Conservation (phyloP, 257 asterid genomes). For the Salvia rosmarinus region DNA sequence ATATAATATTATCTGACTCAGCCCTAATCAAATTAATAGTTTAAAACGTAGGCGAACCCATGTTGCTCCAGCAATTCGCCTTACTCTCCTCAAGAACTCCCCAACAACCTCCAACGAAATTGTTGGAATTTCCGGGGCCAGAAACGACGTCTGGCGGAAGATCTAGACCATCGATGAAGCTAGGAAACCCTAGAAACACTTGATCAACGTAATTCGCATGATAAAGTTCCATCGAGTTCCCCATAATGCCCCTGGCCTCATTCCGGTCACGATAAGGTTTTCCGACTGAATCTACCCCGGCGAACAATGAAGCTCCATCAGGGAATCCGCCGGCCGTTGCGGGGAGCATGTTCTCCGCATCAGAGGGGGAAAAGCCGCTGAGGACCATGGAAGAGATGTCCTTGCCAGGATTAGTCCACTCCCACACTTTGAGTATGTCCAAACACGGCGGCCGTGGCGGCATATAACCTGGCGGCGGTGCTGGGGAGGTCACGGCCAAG, state of each 20-base stretch:
- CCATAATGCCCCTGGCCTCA: slow-evolving; percentile 15
- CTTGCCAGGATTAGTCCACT: slow-evolving; percentile 37
- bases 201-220: not conserved
- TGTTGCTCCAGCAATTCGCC: slow-evolving; percentile 11
- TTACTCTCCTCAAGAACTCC: slow-evolving; percentile 8
- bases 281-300: not conserved
- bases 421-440: slow-evolving; percentile 51
- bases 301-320: not conserved
- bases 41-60: slow-evolving; percentile 1
- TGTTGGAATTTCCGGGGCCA: not conserved
- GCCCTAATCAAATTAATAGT: no score
- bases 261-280: not conserved
- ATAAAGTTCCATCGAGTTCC: not conserved
- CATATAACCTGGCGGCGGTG: not conserved
- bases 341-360: not conserved
- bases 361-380: slow-evolving; percentile 3
- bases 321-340: not conserved
- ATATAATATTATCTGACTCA: not conserved
- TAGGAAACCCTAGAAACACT: slow-evolving; percentile 3
- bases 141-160: not conserved
- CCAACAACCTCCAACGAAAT: slow-evolving; percentile 19
- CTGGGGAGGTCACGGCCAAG: not conserved
- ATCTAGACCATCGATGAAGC: slow-evolving; percentile 1
- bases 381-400: slow-evolving; percentile 23
- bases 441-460: slow-evolving; percentile 35